Evolutionary conservation across 306 rosid species (phyloP), one percentile per base, ranked within the genome.

Genomic region (Rosa persica): DNA sequence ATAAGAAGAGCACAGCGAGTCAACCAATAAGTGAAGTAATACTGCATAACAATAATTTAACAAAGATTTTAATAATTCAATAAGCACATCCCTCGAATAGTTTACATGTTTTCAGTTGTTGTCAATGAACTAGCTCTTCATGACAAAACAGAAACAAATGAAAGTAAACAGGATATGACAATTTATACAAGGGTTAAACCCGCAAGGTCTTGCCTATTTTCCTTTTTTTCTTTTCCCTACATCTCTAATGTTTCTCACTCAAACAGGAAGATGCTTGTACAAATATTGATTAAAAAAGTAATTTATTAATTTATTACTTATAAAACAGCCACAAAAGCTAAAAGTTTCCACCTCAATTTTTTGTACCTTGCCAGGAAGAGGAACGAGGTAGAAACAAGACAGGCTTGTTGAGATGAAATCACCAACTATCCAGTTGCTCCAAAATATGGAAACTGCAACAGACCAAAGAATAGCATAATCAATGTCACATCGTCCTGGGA

Each of bases 381-480:
- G 23, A 16, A 22, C 52, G 40, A 40, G 11, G 68, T 19, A 38
- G 36, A 17, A 72, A 52, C 62, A n/a, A 54, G 68, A 22, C 54
- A 15, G 44, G 70, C 78, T 61, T 60, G 52, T 13, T 22, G 44
- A 75, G 44, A 30, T 75, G 70, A 60, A 17, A 42, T 11, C 44
- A 17, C 38, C 69, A 71, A 9, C 39, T 42, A 74, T 9, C 46
- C 61, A 75, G 12, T 75, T 68, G 70, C 70, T 57, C 68, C 36
- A 42, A 17, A 34, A 9, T 6, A 43, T 9, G 30, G 70, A 61
- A 54, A 25, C 70, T 61, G 78, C 70, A 60, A 43, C 13, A 25
- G 27, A 61, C n/a, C 58, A 25, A 44, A 60, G 42, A 44, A 20
- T 9, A 74, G 23, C 70, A 27, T 16, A 75, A 57, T 61, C 70